phyloP scores from a whole-genome alignment of 2,329 filamentous ascomycete species.

The Ophiostoma tasmaniense region DNA sequence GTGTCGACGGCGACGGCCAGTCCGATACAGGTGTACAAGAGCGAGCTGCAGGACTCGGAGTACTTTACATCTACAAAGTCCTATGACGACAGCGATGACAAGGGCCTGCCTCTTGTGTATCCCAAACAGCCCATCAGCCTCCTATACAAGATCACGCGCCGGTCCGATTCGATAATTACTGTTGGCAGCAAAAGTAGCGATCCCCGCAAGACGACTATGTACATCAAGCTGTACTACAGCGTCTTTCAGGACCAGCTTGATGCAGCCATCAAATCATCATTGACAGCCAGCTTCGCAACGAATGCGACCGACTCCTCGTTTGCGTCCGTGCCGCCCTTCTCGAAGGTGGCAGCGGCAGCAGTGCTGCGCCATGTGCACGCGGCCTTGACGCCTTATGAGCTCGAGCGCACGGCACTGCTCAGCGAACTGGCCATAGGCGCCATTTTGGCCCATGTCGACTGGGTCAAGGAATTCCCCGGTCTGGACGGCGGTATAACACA shows the following conservation, averaged over 20 bases:
- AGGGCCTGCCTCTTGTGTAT: constrained; percentile 57
- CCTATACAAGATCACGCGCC: constrained; percentile 67
- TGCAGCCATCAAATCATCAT: constrained; percentile 35
- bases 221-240: constrained; percentile 66
- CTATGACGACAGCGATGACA: constrained; percentile 19
- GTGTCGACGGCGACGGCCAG: constrained; percentile 70
- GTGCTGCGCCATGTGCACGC: constrained; percentile 38
- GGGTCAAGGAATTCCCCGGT: constrained; percentile 42
- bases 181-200: neutral
- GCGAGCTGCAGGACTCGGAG: constrained; percentile 61
- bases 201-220: constrained; percentile 38
- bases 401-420: constrained; percentile 49
- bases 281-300: constrained; percentile 30
- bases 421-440: constrained; percentile 40
- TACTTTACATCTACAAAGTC: constrained; percentile 56
- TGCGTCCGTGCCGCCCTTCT: neutral
- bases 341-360: constrained; percentile 24
- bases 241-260: constrained; percentile 68
- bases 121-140: constrained; percentile 73
- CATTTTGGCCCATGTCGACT: constrained; percentile 38
- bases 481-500: constrained; percentile 30
- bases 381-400: constrained; percentile 39
- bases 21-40: constrained; percentile 65
- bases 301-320: no score
- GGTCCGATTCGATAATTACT: constrained; percentile 24